Conservation (phyloP, 768 basidiomycete species). For the Termitomyces sp. region DNA sequence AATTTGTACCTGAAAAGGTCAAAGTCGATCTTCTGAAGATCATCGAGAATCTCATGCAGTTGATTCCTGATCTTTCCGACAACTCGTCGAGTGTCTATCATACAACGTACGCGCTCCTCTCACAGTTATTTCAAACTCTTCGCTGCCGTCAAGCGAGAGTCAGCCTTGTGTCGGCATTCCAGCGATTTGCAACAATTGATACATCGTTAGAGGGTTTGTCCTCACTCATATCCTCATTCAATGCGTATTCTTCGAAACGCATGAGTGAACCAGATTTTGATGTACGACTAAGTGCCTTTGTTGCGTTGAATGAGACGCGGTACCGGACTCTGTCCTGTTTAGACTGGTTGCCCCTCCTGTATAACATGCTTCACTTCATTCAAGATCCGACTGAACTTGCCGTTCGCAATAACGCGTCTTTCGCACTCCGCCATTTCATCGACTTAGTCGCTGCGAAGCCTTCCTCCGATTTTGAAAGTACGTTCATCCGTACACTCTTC, state of each 20-base stretch:
- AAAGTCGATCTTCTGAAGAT: conserved; percentile 82
- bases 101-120: conserved; percentile 65
- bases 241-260: conserved; percentile 81
- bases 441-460: conserved; percentile 48
- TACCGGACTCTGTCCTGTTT: conserved; percentile 48
- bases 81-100: conserved; percentile 39
- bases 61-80: conserved; percentile 63
- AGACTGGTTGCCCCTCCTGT: conserved; percentile 81
- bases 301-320: conserved; percentile 65
- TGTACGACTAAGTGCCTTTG: conserved; percentile 74
- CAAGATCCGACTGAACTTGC: conserved; percentile 90
- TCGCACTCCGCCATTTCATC: conserved; percentile 75
- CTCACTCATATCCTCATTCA: conserved; percentile 63
- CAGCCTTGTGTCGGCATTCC: conserved; percentile 67
- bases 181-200: conserved; percentile 44
- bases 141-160: conserved; percentile 71
- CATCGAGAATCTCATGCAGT: conserved; percentile 58
- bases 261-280: conserved; percentile 95
- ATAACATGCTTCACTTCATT: conserved; percentile 82
- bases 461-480: conserved; percentile 43
- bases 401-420: conserved; percentile 78
- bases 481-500: conserved; percentile 65
- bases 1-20: conserved; percentile 78
- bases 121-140: conserved; percentile 74
- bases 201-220: conserved; percentile 46